A percentile compares a stretch with the other conserved stretches of the same genome.
Conservation (phyloP, 1,284 basidiomycete species). For the Inonotus hispidus region DNA sequence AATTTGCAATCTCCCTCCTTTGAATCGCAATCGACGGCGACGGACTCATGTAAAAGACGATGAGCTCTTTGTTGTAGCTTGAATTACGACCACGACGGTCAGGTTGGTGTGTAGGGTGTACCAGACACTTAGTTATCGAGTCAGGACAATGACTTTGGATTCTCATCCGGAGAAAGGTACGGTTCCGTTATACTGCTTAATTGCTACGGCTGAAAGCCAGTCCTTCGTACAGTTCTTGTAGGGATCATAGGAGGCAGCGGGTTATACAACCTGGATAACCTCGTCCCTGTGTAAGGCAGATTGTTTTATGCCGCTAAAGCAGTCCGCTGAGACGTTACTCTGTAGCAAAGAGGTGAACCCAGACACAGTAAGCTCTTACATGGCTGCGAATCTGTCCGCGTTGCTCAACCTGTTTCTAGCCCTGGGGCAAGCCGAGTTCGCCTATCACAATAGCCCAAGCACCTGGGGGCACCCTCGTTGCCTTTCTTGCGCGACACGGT, state of each 20-base stretch:
- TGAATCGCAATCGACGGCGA: background rate
- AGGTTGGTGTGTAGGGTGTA: background rate
- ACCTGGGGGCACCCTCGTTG: constrained; percentile 73
- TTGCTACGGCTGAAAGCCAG: background rate
- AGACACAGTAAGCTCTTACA: constrained; percentile 45
- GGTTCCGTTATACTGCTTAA: background rate
- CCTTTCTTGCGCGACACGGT: constrained; percentile 93
- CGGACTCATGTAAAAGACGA: background rate
- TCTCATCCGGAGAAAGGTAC: constrained; percentile 8
- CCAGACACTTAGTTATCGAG: background rate
- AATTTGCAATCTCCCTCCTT: background rate
- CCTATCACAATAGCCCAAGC: constrained; percentile 86
- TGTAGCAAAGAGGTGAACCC: constrained; percentile 64
- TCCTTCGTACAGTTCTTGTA: constrained; percentile 50
- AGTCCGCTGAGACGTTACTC: background rate
- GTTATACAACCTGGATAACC: constrained; percentile 85
- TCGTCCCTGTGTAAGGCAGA: constrained; percentile 69
- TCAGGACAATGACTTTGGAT: background rate
- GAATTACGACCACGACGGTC: background rate
- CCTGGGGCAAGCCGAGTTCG: constrained; percentile 91
- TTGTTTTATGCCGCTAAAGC: background rate
- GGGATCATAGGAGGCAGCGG: constrained; percentile 86
- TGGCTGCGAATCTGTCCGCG: constrained; percentile 2
- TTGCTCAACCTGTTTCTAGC: constrained; percentile 41
- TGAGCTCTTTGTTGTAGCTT: background rate